These are phyloP conservation scores for Zalaria sp. DNA, from an alignment of 2,329 filamentous ascomycete species.

Conservation along the genomic window DNA sequence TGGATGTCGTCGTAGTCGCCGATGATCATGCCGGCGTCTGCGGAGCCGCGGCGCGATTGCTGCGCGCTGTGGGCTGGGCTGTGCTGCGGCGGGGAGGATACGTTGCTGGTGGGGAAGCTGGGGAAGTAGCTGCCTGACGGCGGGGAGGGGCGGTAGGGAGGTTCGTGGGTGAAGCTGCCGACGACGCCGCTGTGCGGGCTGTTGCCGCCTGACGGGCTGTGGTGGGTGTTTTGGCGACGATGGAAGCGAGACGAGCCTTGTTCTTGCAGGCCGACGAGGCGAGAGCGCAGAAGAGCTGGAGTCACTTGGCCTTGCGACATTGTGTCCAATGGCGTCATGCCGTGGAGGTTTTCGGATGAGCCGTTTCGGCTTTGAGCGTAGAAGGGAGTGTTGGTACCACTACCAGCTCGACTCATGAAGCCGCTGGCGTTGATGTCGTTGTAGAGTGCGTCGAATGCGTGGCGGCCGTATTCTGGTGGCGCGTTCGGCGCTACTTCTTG, in stretches of 20 bases:
- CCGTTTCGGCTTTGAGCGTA: conserved; percentile 55
- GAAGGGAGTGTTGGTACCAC: conserved; percentile 60
- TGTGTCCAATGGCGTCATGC: conserved; percentile 29
- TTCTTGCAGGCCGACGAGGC: conserved; percentile 42
- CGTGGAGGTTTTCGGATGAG: conserved; percentile 67
- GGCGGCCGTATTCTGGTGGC: conserved; percentile 85
- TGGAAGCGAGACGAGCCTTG: conserved; percentile 16
- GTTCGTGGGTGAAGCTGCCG: neutral
- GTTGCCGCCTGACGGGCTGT: conserved; percentile 17
- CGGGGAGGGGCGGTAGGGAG: conserved; percentile 1
- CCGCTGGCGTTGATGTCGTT: conserved; percentile 70
- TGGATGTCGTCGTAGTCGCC: conserved; percentile 5
- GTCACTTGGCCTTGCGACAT: conserved; percentile 35
- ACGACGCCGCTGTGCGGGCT: conserved; percentile 9
- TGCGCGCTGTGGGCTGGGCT: conserved; percentile 13
- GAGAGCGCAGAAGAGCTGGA: conserved; percentile 54
- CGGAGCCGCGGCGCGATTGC: conserved; percentile 19
- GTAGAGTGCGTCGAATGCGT: conserved; percentile 80
- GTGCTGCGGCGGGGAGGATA: conserved; percentile 9
- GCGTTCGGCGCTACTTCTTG: conserved; percentile 50
- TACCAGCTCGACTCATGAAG: conserved; percentile 42
- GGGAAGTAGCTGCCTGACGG: conserved; percentile 1
- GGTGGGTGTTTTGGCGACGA: conserved; percentile 9
- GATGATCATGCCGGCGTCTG: conserved; percentile 12
- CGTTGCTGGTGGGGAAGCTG: neutral